Percentiles rank a stretch among this genome's conserved stretches.
These are phyloP conservation scores for Penicillium sclerotigenum DNA, from an alignment of 2,329 filamentous ascomycete genomes.

Conservation along the genomic window DNA sequence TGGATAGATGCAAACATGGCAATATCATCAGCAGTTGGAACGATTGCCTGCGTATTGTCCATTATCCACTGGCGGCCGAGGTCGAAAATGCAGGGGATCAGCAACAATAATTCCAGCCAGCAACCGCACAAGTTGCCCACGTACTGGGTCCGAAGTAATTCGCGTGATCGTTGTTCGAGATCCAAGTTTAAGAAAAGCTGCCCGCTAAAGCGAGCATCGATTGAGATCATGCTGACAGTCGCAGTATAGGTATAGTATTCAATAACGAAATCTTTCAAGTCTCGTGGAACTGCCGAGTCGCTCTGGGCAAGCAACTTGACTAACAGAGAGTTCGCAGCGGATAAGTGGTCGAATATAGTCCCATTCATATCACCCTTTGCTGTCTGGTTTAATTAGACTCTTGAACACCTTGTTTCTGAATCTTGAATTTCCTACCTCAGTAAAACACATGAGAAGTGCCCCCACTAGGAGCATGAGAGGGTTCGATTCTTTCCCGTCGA, in stretches of 20 bases:
- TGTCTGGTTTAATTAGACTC: constrained; percentile 26
- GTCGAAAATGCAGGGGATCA: constrained; percentile 34
- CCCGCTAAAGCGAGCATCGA: constrained; percentile 31
- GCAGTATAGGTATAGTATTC: constrained; percentile 52
- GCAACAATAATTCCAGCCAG: constrained; percentile 30
- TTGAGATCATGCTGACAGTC: constrained; percentile 49
- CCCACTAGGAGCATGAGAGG: constrained; percentile 45
- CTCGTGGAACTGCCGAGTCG: constrained; percentile 33
- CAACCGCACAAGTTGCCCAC: constrained; percentile 33
- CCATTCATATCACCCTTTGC: constrained; percentile 48
- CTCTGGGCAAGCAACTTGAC: constrained; percentile 37
- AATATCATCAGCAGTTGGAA: constrained; percentile 43
- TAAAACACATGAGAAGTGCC: constrained; percentile 48
- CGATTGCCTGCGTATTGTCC: constrained; percentile 21
- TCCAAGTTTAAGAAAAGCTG: constrained; percentile 41
- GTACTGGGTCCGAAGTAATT: constrained; percentile 26
- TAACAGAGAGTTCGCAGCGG: constrained; percentile 45
- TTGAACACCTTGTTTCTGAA: not conserved
- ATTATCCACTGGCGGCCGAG: constrained; percentile 36
- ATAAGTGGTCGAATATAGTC: constrained; percentile 48
- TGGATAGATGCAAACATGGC: constrained; percentile 46
- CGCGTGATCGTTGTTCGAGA: constrained; percentile 39
- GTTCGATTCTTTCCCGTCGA: constrained; percentile 31
- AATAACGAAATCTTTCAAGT: constrained; percentile 47
- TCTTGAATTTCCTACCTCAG: constrained; percentile 38